Percentiles rank a stretch among this genome's conserved stretches.
Conservation (phyloP, 352 stramenopile species). For the Globisporangium irregulare region DNA sequence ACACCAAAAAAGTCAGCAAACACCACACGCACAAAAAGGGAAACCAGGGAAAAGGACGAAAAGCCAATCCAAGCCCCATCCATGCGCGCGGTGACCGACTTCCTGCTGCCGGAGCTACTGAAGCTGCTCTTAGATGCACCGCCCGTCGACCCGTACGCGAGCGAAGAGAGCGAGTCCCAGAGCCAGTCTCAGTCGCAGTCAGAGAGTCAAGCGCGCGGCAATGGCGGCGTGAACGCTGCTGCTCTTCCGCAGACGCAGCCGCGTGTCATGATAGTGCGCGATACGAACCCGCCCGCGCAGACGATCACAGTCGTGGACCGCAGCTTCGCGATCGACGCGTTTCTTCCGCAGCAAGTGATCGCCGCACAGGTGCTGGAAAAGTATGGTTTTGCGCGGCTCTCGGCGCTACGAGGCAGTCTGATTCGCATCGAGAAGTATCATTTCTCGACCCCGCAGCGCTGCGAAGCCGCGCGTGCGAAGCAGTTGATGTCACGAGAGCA, state of each 20-base stretch:
- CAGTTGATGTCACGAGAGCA: constrained; percentile 9
- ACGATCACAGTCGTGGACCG: constrained; percentile 54
- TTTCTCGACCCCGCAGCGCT: constrained; percentile 46
- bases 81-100: constrained; percentile 40
- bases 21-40: neutral
- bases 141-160: constrained; percentile 36
- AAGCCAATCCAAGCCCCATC: neutral
- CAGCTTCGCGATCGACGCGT: constrained; percentile 41
- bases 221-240: constrained; percentile 13
- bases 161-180: constrained; percentile 64
- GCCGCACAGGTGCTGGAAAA: constrained; percentile 18
- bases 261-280: constrained; percentile 52
- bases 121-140: constrained; percentile 32
- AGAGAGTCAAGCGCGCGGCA: constrained; percentile 11
- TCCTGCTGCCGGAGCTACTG: constrained; percentile 57
- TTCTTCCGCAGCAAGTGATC: constrained; percentile 32
- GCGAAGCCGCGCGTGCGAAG: constrained; percentile 20
- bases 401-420: constrained; percentile 43
- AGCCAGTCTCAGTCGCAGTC: constrained; percentile 6
- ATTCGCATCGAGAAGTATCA: constrained; percentile 61
- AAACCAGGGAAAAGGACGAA: neutral
- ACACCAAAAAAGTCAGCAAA: neutral
- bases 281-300: constrained; percentile 36
- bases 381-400: constrained; percentile 32
- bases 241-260: constrained; percentile 1